Percentiles rank a stretch among this genome's conserved stretches.
These are phyloP conservation scores for Taphrina communis DNA, from an alignment of 1,139 yeast species.

Conservation along the genomic window DNA sequence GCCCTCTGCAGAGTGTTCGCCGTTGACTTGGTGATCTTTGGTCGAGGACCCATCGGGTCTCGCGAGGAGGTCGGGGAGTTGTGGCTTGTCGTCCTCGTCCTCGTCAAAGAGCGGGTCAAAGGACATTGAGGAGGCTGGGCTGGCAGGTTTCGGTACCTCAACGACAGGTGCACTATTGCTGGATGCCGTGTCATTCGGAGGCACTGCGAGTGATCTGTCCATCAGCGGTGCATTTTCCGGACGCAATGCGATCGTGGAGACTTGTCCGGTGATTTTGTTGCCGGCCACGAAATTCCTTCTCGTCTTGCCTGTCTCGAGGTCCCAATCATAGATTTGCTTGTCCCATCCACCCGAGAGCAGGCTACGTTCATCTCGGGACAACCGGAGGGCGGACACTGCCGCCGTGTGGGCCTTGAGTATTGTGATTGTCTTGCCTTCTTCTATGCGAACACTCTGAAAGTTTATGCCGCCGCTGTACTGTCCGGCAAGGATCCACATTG, in stretches of 20 bases:
- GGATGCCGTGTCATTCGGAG: neutral
- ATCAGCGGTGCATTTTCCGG: slow-evolving; percentile 55
- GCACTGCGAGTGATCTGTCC: slow-evolving; percentile 5
- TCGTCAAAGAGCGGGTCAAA: slow-evolving; percentile 83
- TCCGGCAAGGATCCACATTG: slow-evolving; percentile 86
- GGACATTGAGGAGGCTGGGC: slow-evolving; percentile 56
- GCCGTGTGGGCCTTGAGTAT: slow-evolving; percentile 74
- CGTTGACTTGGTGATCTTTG: too few species aligned
- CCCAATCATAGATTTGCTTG: slow-evolving; percentile 79
- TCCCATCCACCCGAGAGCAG: slow-evolving; percentile 93
- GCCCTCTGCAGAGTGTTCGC: neutral
- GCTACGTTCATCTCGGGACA: slow-evolving; percentile 65
- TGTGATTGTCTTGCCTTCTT: slow-evolving; percentile 81
- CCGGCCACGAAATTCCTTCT: slow-evolving; percentile 53
- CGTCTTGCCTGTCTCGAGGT: slow-evolving; percentile 72
- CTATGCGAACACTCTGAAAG: slow-evolving; percentile 78
- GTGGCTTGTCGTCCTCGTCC: slow-evolving; percentile 63
- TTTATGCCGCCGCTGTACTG: slow-evolving; percentile 81
- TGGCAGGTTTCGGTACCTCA: neutral
- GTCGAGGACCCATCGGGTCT: neutral
- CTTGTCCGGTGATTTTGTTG: slow-evolving; percentile 68
- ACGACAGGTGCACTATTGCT: neutral
- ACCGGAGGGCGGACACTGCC: slow-evolving; percentile 72
- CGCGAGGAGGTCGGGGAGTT: slow-evolving; percentile 3
- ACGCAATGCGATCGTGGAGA: slow-evolving; percentile 76